Evolutionary conservation across 2,329 filamentous ascomycete genomes (phyloP).

Genomic region (Talaromyces sp.): DNA sequence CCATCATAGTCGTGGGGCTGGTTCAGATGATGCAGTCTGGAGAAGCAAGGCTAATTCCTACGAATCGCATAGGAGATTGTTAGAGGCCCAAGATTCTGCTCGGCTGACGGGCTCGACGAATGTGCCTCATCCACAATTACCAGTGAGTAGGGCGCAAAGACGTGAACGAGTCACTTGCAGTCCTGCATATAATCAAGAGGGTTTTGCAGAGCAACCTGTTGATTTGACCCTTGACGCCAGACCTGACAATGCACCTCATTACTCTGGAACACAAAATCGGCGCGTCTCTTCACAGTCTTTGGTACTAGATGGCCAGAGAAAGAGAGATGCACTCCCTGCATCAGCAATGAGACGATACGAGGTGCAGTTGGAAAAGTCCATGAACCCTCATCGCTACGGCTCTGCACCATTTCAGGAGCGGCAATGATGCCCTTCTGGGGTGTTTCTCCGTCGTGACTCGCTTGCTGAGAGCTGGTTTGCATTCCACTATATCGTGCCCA

Average conservation of each 20-base stretch:
- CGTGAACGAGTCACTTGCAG: neutral
- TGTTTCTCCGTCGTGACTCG: neutral
- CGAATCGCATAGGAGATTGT: conserved; percentile 16
- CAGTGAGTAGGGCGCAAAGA: neutral
- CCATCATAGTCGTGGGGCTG: conserved; percentile 2
- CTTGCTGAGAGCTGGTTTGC: neutral
- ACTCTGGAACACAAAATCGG: neutral
- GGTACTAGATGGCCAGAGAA: conserved; percentile 7
- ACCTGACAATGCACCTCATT: neutral
- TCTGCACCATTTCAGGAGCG: conserved; percentile 6
- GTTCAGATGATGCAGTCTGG: conserved; percentile 16
- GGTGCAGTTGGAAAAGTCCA: conserved; percentile 13
- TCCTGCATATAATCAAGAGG: neutral
- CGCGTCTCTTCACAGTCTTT: conserved; percentile 8
- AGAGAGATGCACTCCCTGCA: conserved; percentile 13
- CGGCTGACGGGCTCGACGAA: neutral
- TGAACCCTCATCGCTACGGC: conserved; percentile 23
- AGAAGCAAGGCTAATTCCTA: conserved; percentile 18
- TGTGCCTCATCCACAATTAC: neutral
- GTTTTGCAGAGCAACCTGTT: neutral
- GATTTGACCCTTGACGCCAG: neutral
- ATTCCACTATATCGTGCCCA: neutral
- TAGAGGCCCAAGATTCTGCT: conserved; percentile 34
- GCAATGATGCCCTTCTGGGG: neutral
- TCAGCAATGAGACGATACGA: conserved; percentile 18